Conservation (phyloP, 768 basidiomycete genomes). For the Hydnum rufescens region DNA sequence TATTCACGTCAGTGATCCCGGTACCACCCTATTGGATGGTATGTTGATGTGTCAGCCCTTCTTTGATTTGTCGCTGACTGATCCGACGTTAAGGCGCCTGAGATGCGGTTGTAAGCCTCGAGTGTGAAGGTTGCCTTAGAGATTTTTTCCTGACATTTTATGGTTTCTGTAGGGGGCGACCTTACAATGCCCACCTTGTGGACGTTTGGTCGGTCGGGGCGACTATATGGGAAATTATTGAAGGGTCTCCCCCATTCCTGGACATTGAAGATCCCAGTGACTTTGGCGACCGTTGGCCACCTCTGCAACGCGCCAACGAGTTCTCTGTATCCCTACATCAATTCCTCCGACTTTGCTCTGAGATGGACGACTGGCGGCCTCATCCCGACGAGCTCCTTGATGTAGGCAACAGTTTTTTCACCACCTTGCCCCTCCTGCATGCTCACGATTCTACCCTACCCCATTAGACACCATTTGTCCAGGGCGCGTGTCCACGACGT, state of each 20-base stretch:
- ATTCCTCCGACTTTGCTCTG: conserved; percentile 46
- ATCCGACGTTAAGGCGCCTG: conserved; percentile 34
- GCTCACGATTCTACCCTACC: neutral
- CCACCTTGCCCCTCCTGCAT: neutral
- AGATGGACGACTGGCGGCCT: conserved; percentile 37
- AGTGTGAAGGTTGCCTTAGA: neutral
- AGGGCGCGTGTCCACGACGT: neutral
- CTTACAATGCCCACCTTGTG: conserved; percentile 54
- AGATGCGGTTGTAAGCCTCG: conserved; percentile 42
- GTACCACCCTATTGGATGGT: conserved; percentile 12
- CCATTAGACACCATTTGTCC: conserved; percentile 5
- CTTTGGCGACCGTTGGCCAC: conserved; percentile 44
- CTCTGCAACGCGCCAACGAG: conserved; percentile 34
- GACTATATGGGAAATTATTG: conserved; percentile 65
- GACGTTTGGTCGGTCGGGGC: conserved; percentile 72
- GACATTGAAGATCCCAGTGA: conserved; percentile 27
- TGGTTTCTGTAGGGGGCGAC: conserved; percentile 25
- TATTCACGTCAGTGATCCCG: conserved; percentile 2
- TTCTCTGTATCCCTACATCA: conserved; percentile 55
- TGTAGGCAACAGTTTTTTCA: conserved; percentile 22
- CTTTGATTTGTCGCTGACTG: neutral
- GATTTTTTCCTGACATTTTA: neutral
- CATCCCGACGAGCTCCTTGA: conserved; percentile 34
- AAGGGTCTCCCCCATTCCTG: conserved; percentile 55
- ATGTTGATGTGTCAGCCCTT: neutral